These are phyloP conservation scores for Breviolum minutum DNA, from an alignment of 73 alveolate species.

Conservation along the genomic window DNA sequence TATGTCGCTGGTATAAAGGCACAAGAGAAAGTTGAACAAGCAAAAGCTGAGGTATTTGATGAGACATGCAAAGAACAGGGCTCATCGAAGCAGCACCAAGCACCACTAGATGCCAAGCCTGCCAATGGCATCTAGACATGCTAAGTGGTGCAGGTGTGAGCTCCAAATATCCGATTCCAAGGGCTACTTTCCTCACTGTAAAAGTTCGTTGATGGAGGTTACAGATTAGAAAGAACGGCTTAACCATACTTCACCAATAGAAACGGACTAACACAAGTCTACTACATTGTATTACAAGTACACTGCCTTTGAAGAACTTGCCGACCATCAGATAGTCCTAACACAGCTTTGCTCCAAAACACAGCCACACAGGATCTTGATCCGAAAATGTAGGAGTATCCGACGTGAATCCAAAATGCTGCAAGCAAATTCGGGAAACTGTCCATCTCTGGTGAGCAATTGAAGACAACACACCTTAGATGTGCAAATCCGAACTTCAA, in stretches of 20 bases:
- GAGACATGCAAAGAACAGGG: neutral
- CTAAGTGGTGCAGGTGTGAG: neutral
- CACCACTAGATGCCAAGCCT: conserved; percentile 99
- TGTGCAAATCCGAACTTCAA: neutral
- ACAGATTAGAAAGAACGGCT: too few species aligned
- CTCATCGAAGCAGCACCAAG: conserved; percentile 99
- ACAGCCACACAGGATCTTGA: neutral
- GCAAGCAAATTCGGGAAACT: neutral
- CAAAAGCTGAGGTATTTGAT: neutral
- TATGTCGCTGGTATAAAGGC: neutral
- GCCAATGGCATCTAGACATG: neutral
- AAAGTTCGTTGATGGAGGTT: neutral
- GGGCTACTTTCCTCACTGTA: too few species aligned
- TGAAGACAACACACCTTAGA: conserved; percentile 99
- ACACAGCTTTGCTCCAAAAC: neutral
- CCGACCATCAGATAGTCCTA: conserved; percentile 99
- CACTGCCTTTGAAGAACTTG: conserved; percentile 99
- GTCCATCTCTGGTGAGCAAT: conserved; percentile 99
- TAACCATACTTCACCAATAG: neutral
- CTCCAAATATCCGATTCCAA: neutral
- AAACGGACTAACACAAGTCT: neutral
- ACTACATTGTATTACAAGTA: neutral
- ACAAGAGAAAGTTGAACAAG: neutral
- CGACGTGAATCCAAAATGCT: neutral
- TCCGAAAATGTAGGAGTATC: neutral